Base-by-base conservation (phyloP, 345 rosid genomes). In the Balakata baccata region DNA sequence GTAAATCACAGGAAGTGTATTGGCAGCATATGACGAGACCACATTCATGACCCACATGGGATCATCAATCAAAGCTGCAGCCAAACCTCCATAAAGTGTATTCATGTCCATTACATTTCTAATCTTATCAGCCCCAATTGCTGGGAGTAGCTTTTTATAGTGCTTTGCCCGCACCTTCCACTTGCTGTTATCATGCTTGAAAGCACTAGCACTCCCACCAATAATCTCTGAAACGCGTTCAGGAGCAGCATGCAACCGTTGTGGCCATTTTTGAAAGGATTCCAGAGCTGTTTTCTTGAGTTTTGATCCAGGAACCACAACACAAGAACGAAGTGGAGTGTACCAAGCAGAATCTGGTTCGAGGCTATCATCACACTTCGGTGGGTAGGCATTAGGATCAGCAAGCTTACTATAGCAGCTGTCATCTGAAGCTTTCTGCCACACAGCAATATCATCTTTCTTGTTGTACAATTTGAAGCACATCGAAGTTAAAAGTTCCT, bases 291-390 rank as follows among this genome's bases (percentile, higher is more conserved):
- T 70, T 76, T 80, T 87, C 86, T 83, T 87, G 49, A 84, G 83
- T 74, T 87, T 84, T 53, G 90, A 87, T 73, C 80, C 86, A 12
- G 98, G 98, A 79, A 86, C 94, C 38, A 92, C 92, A 49, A 91
- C 94, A 69, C 99, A 95, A 54, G 97, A 85, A 12, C 96, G 94
- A 68, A 95, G 81, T 0, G 99, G 97, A 47, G 94, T 95, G 80
- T 95, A 95, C 99, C 99, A 95, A 50, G 98, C 99, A 38, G 92
- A 81, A 80, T 95, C 99, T 18, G 98, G 93, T 84, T 95, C 99
- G n/a, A 92, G 80, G 83, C 99, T 92, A 59, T 89, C 98, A 68
- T 95, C 99, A 57, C 99, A 95, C 80, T 90, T 90, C 43, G 92
- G 90, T 17, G 98, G 99, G 76, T 89, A 95, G 63, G 80, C 87